Evolutionary conservation across 257 asterid species (phyloP).

Genomic region (Asclepias syriaca): DNA sequence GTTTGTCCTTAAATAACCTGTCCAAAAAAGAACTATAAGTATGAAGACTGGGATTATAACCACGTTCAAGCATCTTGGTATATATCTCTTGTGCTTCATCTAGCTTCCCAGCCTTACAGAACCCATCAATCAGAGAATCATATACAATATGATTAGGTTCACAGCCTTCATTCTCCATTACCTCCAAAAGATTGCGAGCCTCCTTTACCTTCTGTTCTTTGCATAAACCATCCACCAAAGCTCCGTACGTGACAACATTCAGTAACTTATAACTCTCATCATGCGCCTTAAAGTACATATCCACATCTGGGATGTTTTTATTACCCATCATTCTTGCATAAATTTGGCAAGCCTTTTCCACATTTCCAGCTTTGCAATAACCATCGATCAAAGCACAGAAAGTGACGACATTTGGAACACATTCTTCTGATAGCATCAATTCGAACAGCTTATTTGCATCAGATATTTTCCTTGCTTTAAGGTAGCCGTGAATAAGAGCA

Average conservation of each 20-base stretch:
- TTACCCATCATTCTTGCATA: constrained; percentile 77
- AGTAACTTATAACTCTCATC: constrained; percentile 48
- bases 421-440: constrained; percentile 68
- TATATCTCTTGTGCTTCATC: constrained; percentile 88
- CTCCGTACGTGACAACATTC: constrained; percentile 78
- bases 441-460: constrained; percentile 72
- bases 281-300: constrained; percentile 50
- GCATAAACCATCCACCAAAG: constrained; percentile 90
- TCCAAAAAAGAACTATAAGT: constrained; percentile 82
- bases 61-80: constrained; percentile 67
- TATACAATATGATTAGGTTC: constrained; percentile 75
- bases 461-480: constrained; percentile 64
- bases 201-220: constrained; percentile 74
- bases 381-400: constrained; percentile 93
- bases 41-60: constrained; percentile 61
- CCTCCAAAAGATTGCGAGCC: constrained; percentile 69
- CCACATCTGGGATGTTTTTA: constrained; percentile 42
- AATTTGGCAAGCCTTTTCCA: constrained; percentile 73
- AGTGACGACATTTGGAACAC: constrained; percentile 78
- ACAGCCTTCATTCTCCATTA: constrained; percentile 58
- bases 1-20: constrained; percentile 78
- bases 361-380: constrained; percentile 77
- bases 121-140: constrained; percentile 91
- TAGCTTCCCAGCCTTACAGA: constrained; percentile 84
- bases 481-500: constrained; percentile 82